Base-by-base conservation (phyloP, 352 stramenopile genomes). In the Phytophthora ohioensis region DNA sequence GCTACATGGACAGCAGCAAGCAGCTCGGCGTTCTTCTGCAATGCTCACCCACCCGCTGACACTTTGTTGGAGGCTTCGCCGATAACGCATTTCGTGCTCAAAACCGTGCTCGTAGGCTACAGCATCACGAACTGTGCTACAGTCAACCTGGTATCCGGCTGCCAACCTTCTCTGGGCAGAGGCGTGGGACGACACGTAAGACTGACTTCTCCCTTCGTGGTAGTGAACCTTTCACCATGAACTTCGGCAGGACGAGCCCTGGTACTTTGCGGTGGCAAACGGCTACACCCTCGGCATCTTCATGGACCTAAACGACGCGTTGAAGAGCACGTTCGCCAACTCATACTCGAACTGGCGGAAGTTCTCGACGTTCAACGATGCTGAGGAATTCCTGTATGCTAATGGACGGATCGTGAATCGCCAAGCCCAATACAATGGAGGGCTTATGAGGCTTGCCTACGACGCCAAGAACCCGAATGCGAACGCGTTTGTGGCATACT, bases 401-500 rank as follows among this genome's bases (percentile, higher is more conserved):
- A 57, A 79, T 8, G 39, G 54, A 52, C 41, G 56, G 4, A 60
- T 68, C 13, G 60, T 61, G 7, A 41, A 46, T 2, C 49, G 60
- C 15, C 11, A 31, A 9, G 60, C 30, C n/a, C 47, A 53, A 17
- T 34, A 56, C 57, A n/a, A 17, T 31, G 47, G 36, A 27, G 48
- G 39, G 9, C 6, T 27, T 11, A 66, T 43, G 3, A 52, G 43
- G 5, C 57, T 41, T 4, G 72, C 77, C 38, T 80, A 81, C 17
- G 64, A 90, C 43, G 81, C 80, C 1, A 75, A 78, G 48, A 59
- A 86, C 27, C 53, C 78, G 0, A 61, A 79, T 27, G 51, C n/a
- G 11, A 31, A 60, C 0, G 74, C 80, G n/a, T 70, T 91, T 7
- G 81, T 91, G n/a, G 80, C 80, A 1, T 91, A 91, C 52, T 92